A percentile compares a stretch with the other conserved stretches of the same genome.
Evolutionary conservation across 208 protist genomes (phyloP).

Genomic region (Leptomonas pyrrhocoris): DNA sequence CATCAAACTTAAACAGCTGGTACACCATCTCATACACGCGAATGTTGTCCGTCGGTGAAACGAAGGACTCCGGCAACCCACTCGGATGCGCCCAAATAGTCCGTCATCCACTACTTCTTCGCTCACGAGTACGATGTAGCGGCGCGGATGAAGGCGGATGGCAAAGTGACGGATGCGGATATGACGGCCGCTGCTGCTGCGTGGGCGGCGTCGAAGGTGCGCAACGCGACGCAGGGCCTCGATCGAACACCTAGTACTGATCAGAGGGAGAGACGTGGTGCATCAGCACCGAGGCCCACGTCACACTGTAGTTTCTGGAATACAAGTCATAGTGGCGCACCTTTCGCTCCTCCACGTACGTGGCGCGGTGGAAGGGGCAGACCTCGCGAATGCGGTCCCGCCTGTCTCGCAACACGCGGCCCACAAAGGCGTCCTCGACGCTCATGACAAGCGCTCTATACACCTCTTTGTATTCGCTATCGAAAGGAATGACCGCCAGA

Average conservation of each 20-base stretch:
- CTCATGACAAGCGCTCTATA: not conserved
- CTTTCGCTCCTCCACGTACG: slow-evolving; percentile 7
- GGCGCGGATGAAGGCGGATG: no score
- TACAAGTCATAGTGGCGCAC: not conserved
- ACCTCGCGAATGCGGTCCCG: not conserved
- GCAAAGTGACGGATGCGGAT: no score
- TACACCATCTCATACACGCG: not conserved
- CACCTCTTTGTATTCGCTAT: not conserved
- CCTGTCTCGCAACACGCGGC: slow-evolving; percentile 1
- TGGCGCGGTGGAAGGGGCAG: not conserved
- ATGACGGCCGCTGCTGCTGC: no score
- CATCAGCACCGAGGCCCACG: slow-evolving; percentile 13
- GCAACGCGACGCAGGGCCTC: not conserved
- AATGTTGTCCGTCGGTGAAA: not conserved
- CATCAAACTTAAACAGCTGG: not conserved
- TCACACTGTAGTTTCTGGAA: not conserved
- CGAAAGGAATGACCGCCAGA: not conserved
- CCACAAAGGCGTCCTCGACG: slow-evolving; percentile 10
- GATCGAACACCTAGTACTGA: not conserved
- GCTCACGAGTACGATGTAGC: no score
- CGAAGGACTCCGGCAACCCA: not conserved
- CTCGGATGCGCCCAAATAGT: not conserved
- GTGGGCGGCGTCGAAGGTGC: no score
- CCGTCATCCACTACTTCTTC: not conserved
- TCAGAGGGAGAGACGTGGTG: slow-evolving; percentile 18